These are phyloP conservation scores for Aspergillus texensis DNA, from an alignment of 2,329 filamentous ascomycete genomes.

Conservation along the genomic window DNA sequence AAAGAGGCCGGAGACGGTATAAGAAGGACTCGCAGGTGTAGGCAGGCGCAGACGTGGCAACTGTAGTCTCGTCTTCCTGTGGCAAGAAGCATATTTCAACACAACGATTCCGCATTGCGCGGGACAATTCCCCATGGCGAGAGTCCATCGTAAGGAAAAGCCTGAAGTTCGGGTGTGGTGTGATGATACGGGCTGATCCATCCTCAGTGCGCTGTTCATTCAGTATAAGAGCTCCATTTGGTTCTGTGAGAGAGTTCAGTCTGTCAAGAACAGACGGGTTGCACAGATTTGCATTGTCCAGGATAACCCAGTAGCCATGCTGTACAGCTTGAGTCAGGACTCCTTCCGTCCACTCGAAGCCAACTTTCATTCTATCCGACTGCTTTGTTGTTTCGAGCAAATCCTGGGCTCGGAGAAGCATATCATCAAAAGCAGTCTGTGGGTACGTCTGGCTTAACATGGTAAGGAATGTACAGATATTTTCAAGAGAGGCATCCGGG, in stretches of 20 bases:
- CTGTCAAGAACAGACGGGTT: conserved; percentile 92
- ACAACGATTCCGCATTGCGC: conserved; percentile 94
- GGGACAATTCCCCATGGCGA: conserved; percentile 86
- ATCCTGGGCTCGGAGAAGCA: conserved; percentile 53
- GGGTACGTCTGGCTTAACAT: conserved; percentile 46
- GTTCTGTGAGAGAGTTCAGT: conserved; percentile 91
- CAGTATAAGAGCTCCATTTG: conserved; percentile 81
- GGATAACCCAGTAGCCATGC: conserved; percentile 85
- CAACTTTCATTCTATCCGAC: conserved; percentile 66
- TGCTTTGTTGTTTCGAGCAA: conserved; percentile 58
- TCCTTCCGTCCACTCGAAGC: conserved; percentile 96
- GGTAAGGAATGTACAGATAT: conserved; percentile 33
- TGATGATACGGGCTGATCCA: conserved; percentile 77
- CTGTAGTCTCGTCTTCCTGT: conserved; percentile 30
- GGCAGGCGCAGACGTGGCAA: conserved; percentile 28
- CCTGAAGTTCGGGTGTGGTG: conserved; percentile 82
- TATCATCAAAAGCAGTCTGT: conserved; percentile 50
- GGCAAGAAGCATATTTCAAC: conserved; percentile 79
- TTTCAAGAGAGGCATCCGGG: conserved; percentile 32
- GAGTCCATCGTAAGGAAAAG: conserved; percentile 95
- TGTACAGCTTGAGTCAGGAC: conserved; percentile 85
- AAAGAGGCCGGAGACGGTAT: conserved; percentile 43
- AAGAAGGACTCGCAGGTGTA: conserved; percentile 44
- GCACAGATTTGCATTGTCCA: conserved; percentile 97
- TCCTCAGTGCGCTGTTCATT: conserved; percentile 88